Evolutionary conservation across 495 filamentous ascomycete species (phyloP).

Genomic region (Podospora pseudopauciseta): DNA sequence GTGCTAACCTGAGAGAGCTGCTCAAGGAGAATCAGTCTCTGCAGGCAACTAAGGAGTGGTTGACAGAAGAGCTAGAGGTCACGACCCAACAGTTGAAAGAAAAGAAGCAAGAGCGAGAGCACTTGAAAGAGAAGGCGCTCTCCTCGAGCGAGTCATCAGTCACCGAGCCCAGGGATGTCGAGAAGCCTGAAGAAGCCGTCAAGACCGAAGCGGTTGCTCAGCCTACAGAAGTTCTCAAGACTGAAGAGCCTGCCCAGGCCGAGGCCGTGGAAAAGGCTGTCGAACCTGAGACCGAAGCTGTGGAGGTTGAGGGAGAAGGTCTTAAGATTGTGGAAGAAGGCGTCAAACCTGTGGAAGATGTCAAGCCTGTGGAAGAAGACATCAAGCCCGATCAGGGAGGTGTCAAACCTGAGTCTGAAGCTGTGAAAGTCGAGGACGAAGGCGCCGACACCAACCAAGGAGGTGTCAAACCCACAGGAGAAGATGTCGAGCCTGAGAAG

Average conservation of each 20-base stretch:
- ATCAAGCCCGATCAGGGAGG: neutral
- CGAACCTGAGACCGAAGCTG: no score
- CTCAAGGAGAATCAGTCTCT: neutral
- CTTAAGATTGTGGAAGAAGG: neutral
- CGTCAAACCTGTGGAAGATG: neutral
- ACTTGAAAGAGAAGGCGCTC: neutral
- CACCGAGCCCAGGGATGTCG: neutral
- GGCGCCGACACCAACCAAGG: neutral
- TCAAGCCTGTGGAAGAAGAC: neutral
- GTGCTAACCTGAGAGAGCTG: slow-evolving; percentile 13
- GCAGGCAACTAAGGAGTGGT: neutral
- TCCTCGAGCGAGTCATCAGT: neutral
- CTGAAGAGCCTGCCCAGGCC: no score
- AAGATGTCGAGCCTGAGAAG: no score
- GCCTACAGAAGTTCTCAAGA: no score
- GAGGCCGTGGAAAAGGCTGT: no score
- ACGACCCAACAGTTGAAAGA: no score
- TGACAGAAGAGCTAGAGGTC: no score
- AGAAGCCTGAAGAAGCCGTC: neutral
- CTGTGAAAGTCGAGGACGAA: neutral
- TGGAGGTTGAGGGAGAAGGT: no score
- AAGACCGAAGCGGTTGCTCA: neutral
- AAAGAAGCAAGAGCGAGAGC: neutral
- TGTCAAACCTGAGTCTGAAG: neutral
- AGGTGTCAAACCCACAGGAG: neutral